Evolutionary conservation across 345 rosid species (phyloP), one percentile per base, ranked within the genome.

Genomic region (Corchorus olitorius): DNA sequence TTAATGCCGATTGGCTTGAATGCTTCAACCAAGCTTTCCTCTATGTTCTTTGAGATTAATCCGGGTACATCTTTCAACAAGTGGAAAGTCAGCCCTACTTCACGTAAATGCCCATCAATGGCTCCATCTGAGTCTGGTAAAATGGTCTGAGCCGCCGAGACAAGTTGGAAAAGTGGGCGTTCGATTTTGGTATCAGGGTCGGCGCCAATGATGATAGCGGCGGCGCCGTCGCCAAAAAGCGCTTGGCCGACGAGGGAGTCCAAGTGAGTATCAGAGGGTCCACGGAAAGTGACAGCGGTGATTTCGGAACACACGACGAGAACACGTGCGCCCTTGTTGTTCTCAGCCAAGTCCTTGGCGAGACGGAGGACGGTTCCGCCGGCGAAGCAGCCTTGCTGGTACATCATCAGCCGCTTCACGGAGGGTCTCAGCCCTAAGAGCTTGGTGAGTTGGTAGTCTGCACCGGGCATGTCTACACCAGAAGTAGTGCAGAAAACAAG

Each of bases 401-500:
- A 88, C 90, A 86, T 84, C 95, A 92, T 89, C 74, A 88, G 77
- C 50, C 92, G 90, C 79, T 92, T 91, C 5, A 92, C 93, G 1
- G 94, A 91, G 14, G 95, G 90, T 7, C 92, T 86, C 9, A 93
- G 94, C 7, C 97, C 97, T 9, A 91, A 83, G 17, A 93, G 93
- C 82, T 93, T 93, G 13, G 96, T 91, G 74, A 93, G 94, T 81
- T 91, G 96, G 87, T 91, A 93, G 82, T 93, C 97, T 1, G 97
- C 97, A 2, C 97, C 97, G 15, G 97, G 96, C 97, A 93, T 93
- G 88, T 93, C 97, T 0, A 91, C 97, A 0, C 97, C 96, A 0
- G 94, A 88, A 3, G 97, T 89, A 12, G 97, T 93, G 78, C 97
- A 93, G 82, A 93, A 93, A 75, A 93, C 84, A 2, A 93, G 83